These are phyloP conservation scores for Glomus cerebriforme DNA, from an alignment of 192 early-diverging fungal species.

Conservation along the genomic window DNA sequence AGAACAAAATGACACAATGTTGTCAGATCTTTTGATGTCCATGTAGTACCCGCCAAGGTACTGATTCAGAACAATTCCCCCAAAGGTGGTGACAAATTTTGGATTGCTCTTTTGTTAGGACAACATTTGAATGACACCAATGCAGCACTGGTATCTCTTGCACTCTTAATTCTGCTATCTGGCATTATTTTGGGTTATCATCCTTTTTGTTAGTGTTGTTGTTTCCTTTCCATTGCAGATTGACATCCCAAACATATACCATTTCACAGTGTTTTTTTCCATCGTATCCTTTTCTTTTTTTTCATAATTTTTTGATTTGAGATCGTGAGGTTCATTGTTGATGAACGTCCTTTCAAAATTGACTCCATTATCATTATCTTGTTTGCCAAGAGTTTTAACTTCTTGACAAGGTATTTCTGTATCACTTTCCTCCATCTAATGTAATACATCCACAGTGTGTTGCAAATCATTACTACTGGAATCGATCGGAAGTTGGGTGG, in stretches of 20 bases:
- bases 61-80: constrained; percentile 24
- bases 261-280: neutral
- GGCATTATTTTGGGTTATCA: neutral
- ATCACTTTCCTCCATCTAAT: no score
- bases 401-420: no score
- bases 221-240: no score
- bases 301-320: no score
- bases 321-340: constrained; percentile 15
- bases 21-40: neutral
- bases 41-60: constrained; percentile 9
- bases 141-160: constrained; percentile 5
- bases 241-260: constrained; percentile 20
- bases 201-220: no score
- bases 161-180: neutral
- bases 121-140: no score
- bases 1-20: constrained; percentile 21
- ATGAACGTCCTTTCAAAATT: constrained; percentile 1
- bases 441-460: neutral
- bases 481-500: constrained; percentile 30
- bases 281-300: no score
- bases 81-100: neutral
- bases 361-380: constrained; percentile 18
- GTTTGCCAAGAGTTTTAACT: neutral
- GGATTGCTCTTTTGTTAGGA: constrained; percentile 11
- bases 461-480: constrained; percentile 28